Conservation (phyloP, 495 filamentous ascomycete species). For the Trichocladium uniseriatum region DNA sequence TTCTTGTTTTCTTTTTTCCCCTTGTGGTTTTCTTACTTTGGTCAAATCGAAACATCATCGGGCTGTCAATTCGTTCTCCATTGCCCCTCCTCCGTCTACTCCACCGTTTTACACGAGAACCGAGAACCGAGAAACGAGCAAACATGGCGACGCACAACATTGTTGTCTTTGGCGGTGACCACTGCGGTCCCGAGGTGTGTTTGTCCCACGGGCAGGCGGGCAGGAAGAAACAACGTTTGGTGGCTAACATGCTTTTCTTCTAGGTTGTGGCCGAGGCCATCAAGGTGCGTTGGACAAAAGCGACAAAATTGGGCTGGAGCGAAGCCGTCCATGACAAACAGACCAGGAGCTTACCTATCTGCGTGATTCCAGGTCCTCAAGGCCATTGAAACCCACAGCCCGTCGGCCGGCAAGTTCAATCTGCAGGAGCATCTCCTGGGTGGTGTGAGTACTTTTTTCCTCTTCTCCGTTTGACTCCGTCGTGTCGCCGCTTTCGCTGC, state of each 20-base stretch:
- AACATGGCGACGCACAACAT: slow-evolving; percentile 47
- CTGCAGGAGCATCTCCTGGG: slow-evolving; percentile 88
- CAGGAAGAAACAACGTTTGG: not conserved
- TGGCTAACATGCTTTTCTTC: not conserved
- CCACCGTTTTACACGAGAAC: not conserved
- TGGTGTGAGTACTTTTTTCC: slow-evolving; percentile 56
- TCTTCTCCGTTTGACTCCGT: not conserved
- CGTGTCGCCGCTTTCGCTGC: not conserved
- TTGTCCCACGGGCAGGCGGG: not conserved
- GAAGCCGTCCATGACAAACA: too few species aligned
- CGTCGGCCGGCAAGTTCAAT: slow-evolving; percentile 67
- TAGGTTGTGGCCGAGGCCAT: slow-evolving; percentile 59
- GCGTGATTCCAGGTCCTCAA: slow-evolving; percentile 53
- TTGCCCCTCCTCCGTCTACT: not conserved
- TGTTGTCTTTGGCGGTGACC: slow-evolving; percentile 76
- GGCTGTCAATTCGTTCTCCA: not conserved
- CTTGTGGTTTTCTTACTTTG: not conserved
- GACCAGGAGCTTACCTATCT: slow-evolving; percentile 13
- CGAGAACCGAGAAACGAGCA: not conserved
- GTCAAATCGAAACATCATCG: not conserved
- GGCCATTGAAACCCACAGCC: slow-evolving; percentile 58
- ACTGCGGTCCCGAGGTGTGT: slow-evolving; percentile 87
- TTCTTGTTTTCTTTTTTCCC: not conserved
- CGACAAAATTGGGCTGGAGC: too few species aligned
- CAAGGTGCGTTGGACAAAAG: slow-evolving; percentile 51